Percentiles rank a stretch among this genome's conserved stretches.
Evolutionary conservation across 805 yeast species (phyloP).

Genomic region (Candida easanensis): DNA sequence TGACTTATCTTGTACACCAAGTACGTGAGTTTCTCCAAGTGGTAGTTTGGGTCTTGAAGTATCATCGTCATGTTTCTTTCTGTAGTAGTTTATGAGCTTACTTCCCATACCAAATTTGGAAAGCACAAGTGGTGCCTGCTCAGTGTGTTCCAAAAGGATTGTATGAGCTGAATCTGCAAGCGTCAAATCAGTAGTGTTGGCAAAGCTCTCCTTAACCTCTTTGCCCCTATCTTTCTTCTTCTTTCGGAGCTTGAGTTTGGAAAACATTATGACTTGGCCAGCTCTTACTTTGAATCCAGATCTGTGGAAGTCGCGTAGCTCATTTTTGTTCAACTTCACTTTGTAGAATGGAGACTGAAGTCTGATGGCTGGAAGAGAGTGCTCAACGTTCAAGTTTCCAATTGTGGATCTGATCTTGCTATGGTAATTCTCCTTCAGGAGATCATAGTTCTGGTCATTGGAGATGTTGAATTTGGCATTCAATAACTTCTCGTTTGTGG

Average conservation of each 20-base stretch:
- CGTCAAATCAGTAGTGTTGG: conserved; percentile 70
- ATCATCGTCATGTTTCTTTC: conserved; percentile 81
- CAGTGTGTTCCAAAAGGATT: conserved; percentile 83
- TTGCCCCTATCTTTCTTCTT: conserved; percentile 88
- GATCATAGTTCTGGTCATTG: conserved; percentile 83
- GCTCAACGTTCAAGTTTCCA: conserved; percentile 88
- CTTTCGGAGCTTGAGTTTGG: conserved; percentile 74
- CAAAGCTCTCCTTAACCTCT: conserved; percentile 70
- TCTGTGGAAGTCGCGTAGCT: conserved; percentile 77
- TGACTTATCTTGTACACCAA: conserved; percentile 94
- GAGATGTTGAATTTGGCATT: conserved; percentile 74
- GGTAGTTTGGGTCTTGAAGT: conserved; percentile 81
- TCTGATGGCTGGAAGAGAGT: conserved; percentile 81
- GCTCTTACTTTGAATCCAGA: conserved; percentile 74
- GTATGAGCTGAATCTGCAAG: conserved; percentile 79
- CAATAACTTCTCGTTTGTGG: conserved; percentile 52
- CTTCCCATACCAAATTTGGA: conserved; percentile 96
- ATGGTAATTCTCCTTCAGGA: conserved; percentile 81
- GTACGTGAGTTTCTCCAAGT: conserved; percentile 91
- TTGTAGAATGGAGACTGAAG: conserved; percentile 90
- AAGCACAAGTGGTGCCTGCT: conserved; percentile 78
- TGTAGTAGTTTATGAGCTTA: conserved; percentile 86
- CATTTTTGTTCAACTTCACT: conserved; percentile 64
- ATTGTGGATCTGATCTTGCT: conserved; percentile 89
- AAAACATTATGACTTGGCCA: conserved; percentile 71